Conservation (phyloP, 805 yeast species). For the Saturnispora kantuleensis region DNA sequence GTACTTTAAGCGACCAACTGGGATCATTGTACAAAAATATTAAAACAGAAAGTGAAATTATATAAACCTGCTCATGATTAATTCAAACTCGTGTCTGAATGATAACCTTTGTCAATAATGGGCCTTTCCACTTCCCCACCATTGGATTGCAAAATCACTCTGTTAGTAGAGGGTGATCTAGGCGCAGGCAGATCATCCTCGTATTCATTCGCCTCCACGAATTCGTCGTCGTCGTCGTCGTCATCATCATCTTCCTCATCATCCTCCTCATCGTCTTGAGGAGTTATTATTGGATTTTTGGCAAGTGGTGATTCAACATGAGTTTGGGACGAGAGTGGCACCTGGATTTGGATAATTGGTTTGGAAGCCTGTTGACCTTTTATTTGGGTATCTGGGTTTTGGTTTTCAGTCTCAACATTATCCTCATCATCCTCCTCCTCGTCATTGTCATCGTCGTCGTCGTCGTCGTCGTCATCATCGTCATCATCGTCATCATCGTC, state of each 20-base stretch:
- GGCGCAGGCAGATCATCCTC: conserved; percentile 9
- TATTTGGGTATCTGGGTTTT: conserved; percentile 10
- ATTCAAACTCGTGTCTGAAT: conserved; percentile 3
- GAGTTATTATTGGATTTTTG: conserved; percentile 1
- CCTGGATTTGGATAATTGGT: conserved; percentile 1
- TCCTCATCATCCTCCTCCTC: conserved; percentile 17
- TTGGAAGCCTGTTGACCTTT: neutral
- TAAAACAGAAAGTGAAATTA: neutral
- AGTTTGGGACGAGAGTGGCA: neutral
- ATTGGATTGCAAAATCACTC: conserved; percentile 9
- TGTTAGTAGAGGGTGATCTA: conserved; percentile 14
- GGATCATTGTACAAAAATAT: neutral
- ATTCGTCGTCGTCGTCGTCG: neutral
- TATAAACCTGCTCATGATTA: neutral
- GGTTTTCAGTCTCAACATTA: neutral
- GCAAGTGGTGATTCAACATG: conserved; percentile 2
- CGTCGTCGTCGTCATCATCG: conserved; percentile 32
- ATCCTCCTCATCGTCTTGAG: conserved; percentile 6
- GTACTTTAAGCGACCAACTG: conserved; percentile 18
- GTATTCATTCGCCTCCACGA: conserved; percentile 6
- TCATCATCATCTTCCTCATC: conserved; percentile 6
- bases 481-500: conserved; percentile 31
- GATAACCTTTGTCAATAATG: conserved; percentile 2
- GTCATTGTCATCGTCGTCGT: conserved; percentile 24
- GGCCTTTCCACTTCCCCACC: conserved; percentile 9